These are phyloP conservation scores for Flammula alnicola DNA, from an alignment of 1,284 basidiomycete genomes.

Conservation along the genomic window DNA sequence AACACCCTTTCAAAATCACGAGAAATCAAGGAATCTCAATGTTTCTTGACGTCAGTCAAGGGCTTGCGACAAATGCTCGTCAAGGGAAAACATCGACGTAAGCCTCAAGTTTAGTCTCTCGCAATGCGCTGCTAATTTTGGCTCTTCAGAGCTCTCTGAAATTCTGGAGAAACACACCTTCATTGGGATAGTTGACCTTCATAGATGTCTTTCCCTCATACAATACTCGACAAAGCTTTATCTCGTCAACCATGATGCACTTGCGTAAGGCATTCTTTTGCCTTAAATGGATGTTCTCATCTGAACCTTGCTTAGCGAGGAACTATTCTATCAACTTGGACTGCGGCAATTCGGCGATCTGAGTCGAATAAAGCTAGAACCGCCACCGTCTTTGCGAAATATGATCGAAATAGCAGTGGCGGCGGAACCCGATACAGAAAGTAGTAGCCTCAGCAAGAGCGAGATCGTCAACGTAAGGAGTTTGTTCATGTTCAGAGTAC, in stretches of 20 bases:
- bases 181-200: slow-evolving; percentile 89
- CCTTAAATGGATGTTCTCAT: neutral
- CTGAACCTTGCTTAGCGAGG: slow-evolving; percentile 64
- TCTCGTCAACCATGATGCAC: slow-evolving; percentile 82
- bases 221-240: slow-evolving; percentile 92
- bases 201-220: slow-evolving; percentile 77
- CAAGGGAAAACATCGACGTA: slow-evolving; percentile 74
- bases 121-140: neutral
- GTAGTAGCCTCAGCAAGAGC: slow-evolving; percentile 53
- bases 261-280: slow-evolving; percentile 64
- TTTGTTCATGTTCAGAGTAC: slow-evolving; percentile 1
- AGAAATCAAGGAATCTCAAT: slow-evolving; percentile 80
- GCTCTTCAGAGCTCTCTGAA: slow-evolving; percentile 71
- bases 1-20: slow-evolving; percentile 38
- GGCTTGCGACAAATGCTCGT: slow-evolving; percentile 66
- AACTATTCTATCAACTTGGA: slow-evolving; percentile 94
- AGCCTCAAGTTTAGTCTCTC: slow-evolving; percentile 30
- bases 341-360: slow-evolving; percentile 92
- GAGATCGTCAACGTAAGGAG: slow-evolving; percentile 75
- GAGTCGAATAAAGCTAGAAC: slow-evolving; percentile 78
- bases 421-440: slow-evolving; percentile 63
- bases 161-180: slow-evolving; percentile 90
- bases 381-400: slow-evolving; percentile 74
- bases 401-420: slow-evolving; percentile 84
- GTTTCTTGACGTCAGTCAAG: slow-evolving; percentile 80